These are phyloP conservation scores for Radiomyces spectabilis DNA, from an alignment of 192 early-diverging fungal species.

Conservation along the genomic window DNA sequence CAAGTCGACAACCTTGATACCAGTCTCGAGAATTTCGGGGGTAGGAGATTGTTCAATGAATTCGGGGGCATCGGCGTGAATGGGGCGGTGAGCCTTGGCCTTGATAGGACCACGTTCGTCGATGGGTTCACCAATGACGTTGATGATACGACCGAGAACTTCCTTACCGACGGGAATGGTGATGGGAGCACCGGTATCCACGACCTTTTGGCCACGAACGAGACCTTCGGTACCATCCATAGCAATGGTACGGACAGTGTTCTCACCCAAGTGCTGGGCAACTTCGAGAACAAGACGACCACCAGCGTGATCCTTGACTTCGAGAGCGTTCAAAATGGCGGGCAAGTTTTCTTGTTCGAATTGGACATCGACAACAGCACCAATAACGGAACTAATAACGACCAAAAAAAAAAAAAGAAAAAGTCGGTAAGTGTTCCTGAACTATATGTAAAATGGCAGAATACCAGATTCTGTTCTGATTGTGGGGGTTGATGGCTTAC, in stretches of 20 bases:
- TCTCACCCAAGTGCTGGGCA: constrained; percentile 95
- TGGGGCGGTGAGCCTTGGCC: constrained; percentile 78
- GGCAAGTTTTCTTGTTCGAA: constrained; percentile 86
- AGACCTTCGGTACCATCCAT: constrained; percentile 98
- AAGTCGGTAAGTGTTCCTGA: neutral
- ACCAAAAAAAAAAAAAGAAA: neutral
- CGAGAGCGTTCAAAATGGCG: constrained; percentile 93
- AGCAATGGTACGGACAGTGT: constrained; percentile 98
- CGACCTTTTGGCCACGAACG: constrained; percentile 92
- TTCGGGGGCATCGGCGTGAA: constrained; percentile 88
- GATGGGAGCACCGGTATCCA: constrained; percentile 92
- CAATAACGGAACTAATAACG: constrained; percentile 62
- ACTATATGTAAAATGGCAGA: neutral
- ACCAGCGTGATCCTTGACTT: constrained; percentile 75
- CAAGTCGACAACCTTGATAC: constrained; percentile 98
- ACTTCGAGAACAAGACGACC: constrained; percentile 92
- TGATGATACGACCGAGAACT: constrained; percentile 96
- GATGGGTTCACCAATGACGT: constrained; percentile 98
- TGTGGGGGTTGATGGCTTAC: constrained; percentile 30
- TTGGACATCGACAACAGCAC: constrained; percentile 98
- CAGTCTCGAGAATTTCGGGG: constrained; percentile 92
- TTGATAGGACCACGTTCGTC: constrained; percentile 96
- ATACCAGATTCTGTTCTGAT: no score
- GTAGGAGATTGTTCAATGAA: constrained; percentile 94
- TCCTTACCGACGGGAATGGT: constrained; percentile 88